Evolutionary conservation across 2,329 filamentous ascomycete species (phyloP).

Genomic region (Fusarium papillatum): DNA sequence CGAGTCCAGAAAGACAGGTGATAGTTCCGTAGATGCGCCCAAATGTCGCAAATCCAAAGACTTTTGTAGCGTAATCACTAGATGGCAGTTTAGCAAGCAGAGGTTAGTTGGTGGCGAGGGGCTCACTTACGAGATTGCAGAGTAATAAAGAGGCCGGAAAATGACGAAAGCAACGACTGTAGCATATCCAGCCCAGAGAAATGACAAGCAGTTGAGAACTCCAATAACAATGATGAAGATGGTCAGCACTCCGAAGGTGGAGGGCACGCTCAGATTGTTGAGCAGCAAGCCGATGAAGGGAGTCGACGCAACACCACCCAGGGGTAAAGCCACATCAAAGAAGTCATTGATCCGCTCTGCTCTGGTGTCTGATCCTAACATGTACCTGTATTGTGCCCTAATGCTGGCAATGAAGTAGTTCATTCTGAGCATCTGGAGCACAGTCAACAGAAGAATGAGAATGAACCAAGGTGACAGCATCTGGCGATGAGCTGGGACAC

Average conservation of each 20-base stretch:
- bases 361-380: constrained; percentile 65
- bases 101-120: fast-evolving
- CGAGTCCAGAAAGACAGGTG: constrained; percentile 78
- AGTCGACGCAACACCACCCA: constrained; percentile 77
- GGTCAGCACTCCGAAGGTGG: constrained; percentile 71
- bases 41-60: constrained; percentile 86
- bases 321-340: constrained; percentile 67
- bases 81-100: fast-evolving
- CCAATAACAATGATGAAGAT: constrained; percentile 69
- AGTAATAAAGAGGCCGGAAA: constrained; percentile 83
- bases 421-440: constrained; percentile 74
- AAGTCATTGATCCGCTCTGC: constrained; percentile 56
- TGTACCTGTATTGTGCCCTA: constrained; percentile 76
- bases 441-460: constrained; percentile 76
- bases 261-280: constrained; percentile 74
- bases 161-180: constrained; percentile 79
- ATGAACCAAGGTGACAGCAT: constrained; percentile 79
- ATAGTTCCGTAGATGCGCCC: constrained; percentile 84
- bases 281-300: constrained; percentile 81
- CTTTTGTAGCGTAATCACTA: constrained; percentile 81
- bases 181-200: constrained; percentile 72
- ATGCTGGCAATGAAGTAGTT: constrained; percentile 80
- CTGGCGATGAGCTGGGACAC: constrained; percentile 72
- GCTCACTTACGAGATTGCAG: constrained; percentile 71
- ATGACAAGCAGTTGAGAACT: constrained; percentile 74